phyloP scores from a whole-genome alignment of 352 stramenopile species.

The Globisporangium abappressorium region DNA sequence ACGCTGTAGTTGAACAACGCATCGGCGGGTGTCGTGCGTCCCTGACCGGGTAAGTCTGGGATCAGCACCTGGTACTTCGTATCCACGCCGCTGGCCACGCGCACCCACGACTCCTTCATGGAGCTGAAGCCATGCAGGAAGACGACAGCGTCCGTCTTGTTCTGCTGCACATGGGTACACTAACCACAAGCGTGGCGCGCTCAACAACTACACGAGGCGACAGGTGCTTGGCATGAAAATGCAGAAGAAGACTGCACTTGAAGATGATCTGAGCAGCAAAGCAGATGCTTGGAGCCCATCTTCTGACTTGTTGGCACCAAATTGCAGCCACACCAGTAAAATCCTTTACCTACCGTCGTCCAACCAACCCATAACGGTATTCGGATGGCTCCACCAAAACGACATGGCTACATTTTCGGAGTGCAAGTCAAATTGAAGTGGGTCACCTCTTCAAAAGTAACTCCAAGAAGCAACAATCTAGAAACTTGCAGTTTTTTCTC shows the following conservation, averaged over 20 bases:
- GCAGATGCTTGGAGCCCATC: too few species aligned
- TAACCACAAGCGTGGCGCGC: too few species aligned
- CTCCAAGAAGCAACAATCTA: slow-evolving; percentile 5
- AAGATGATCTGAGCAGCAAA: too few species aligned
- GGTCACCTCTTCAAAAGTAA: neutral
- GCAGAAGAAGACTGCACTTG: too few species aligned
- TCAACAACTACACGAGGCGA: too few species aligned
- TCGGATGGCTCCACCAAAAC: too few species aligned
- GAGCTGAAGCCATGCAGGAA: slow-evolving; percentile 79
- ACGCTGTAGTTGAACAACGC: slow-evolving; percentile 46
- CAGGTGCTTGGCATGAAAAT: too few species aligned
- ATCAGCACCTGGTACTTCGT: slow-evolving; percentile 57
- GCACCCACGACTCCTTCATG: slow-evolving; percentile 67
- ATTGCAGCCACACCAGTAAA: too few species aligned
- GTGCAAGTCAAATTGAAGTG: neutral
- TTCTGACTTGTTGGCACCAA: too few species aligned
- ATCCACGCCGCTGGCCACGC: slow-evolving; percentile 48
- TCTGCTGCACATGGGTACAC: slow-evolving; percentile 12
- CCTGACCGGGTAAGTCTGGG: slow-evolving; percentile 65
- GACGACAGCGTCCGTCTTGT: slow-evolving; percentile 50
- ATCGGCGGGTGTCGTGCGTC: slow-evolving; percentile 50
- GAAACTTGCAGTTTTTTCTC: neutral
- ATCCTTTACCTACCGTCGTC: too few species aligned
- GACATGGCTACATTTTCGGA: slow-evolving; percentile 5
- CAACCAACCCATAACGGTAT: too few species aligned